A percentile compares a stretch with the other conserved stretches of the same genome.
phyloP scores from a whole-genome alignment of 768 basidiomycete species.

The Termitomyces eurrhizus region DNA sequence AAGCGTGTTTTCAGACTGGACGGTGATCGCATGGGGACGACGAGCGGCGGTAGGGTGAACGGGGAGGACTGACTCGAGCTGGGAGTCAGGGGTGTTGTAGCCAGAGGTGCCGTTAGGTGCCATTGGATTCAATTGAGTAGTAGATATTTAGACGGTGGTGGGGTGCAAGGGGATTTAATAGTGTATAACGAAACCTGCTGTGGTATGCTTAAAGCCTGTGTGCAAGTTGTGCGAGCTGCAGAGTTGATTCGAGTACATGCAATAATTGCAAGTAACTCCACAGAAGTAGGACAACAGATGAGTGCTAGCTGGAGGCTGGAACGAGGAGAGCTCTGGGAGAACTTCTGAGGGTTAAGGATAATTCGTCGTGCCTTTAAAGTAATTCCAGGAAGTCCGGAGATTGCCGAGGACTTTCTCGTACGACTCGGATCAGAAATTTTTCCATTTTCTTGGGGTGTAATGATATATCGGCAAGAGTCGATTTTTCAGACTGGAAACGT shows the following conservation, averaged over 20 bases:
- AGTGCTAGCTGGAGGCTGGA: neutral
- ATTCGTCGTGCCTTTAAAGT: neutral
- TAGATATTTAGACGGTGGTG: neutral
- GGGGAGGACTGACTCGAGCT: slow-evolving; percentile 63
- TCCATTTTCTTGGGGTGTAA: neutral
- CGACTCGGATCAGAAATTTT: neutral
- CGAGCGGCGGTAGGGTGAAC: slow-evolving; percentile 86
- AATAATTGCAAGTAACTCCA: slow-evolving; percentile 24
- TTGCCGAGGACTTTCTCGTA: neutral
- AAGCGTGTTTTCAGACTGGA: slow-evolving; percentile 75
- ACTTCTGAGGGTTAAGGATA: neutral
- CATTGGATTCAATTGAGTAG: slow-evolving; percentile 25
- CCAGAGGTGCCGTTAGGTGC: slow-evolving; percentile 52
- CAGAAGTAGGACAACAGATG: neutral
- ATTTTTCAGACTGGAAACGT: too few relatives aligned
- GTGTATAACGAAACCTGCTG: slow-evolving; percentile 58
- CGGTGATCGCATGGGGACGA: slow-evolving; percentile 69
- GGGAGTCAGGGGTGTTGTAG: slow-evolving; percentile 67
- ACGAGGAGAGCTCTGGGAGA: neutral
- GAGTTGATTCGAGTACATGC: slow-evolving; percentile 96
- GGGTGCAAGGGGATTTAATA: slow-evolving; percentile 30
- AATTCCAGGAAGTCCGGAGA: neutral
- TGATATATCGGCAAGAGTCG: neutral
- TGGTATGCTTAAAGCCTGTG: slow-evolving; percentile 84
- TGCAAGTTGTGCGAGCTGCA: slow-evolving; percentile 85